A percentile compares a stretch with the other conserved stretches of the same genome.
These are phyloP conservation scores for Cunninghamia lanceolata DNA, from an alignment of 75 land plant species.

Conservation along the genomic window DNA sequence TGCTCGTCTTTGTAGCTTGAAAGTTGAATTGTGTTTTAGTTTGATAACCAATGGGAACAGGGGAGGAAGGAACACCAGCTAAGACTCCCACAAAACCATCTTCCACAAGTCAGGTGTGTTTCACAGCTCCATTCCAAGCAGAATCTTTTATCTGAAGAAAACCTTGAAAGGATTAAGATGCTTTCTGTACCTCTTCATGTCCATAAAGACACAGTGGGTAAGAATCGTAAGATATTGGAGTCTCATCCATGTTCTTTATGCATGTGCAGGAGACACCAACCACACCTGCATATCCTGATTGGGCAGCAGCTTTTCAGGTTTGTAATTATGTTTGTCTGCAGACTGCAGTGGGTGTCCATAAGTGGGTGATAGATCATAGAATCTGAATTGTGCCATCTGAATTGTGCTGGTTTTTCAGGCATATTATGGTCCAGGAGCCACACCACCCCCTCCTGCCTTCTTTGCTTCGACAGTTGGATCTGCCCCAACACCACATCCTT, in stretches of 20 bases:
- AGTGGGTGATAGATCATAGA: background rate
- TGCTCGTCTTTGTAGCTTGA: background rate
- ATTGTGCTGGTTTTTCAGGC: conserved; percentile 34
- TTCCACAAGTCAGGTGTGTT: conserved; percentile 37
- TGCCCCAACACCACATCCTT: conserved; percentile 64
- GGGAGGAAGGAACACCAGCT: conserved; percentile 57
- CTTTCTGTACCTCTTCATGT: background rate
- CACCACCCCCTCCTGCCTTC: conserved; percentile 52
- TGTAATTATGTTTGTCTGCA: background rate
- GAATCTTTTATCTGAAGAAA: no score
- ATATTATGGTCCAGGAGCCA: conserved; percentile 56
- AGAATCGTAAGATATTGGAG: no score
- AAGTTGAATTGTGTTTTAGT: background rate
- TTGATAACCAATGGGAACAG: conserved; percentile 38
- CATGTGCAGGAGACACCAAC: conserved; percentile 49
- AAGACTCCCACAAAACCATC: conserved; percentile 39
- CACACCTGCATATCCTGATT: conserved; percentile 59
- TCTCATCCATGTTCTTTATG: background rate
- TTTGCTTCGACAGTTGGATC: conserved; percentile 43
- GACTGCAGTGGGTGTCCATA: background rate
- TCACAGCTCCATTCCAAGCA: background rate
- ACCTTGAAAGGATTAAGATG: background rate
- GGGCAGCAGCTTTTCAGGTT: conserved; percentile 79
- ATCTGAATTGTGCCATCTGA: background rate
- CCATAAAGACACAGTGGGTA: background rate